Evolutionary conservation across 257 asterid species (phyloP).

Genomic region (Verbascum thapsus): DNA sequence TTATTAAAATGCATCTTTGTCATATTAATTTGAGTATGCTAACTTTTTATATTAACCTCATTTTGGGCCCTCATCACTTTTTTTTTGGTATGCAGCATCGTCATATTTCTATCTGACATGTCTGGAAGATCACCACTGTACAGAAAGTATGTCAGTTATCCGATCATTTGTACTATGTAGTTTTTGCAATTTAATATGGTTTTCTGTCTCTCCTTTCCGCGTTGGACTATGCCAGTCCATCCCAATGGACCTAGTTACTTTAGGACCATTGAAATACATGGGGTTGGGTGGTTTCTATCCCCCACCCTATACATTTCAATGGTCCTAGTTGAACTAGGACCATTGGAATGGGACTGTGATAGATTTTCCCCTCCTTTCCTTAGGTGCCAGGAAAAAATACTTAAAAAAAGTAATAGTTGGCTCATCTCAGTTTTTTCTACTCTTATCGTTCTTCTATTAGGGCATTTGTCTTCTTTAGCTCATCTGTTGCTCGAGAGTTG

Average conservation of each 20-base stretch:
- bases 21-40: slow-evolving; percentile 2
- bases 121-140: slow-evolving; percentile 65
- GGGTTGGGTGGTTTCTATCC: too few species aligned
- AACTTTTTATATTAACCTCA: slow-evolving; percentile 8
- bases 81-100: slow-evolving; percentile 52
- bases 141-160: slow-evolving; percentile 54
- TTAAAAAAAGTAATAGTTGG: slow-evolving; percentile 10
- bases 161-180: not conserved
- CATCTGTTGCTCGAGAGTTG: slow-evolving; percentile 57
- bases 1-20: slow-evolving; percentile 1
- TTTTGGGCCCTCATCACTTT: slow-evolving; percentile 9
- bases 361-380: not conserved
- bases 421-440: slow-evolving; percentile 10
- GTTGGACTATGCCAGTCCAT: too few species aligned
- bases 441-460: slow-evolving; percentile 34
- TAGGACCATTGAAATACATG: too few species aligned
- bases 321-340: too few species aligned
- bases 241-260: too few species aligned
- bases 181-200: slow-evolving; percentile 1
- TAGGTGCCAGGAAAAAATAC: slow-evolving; percentile 15
- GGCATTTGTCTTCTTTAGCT: slow-evolving; percentile 75
- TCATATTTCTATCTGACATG: slow-evolving; percentile 66
- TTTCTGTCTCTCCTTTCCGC: too few species aligned
- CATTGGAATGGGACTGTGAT: too few species aligned
- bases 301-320: too few species aligned